Conservation (phyloP, 2,329 filamentous ascomycete genomes). For the Microdochium paspali region DNA sequence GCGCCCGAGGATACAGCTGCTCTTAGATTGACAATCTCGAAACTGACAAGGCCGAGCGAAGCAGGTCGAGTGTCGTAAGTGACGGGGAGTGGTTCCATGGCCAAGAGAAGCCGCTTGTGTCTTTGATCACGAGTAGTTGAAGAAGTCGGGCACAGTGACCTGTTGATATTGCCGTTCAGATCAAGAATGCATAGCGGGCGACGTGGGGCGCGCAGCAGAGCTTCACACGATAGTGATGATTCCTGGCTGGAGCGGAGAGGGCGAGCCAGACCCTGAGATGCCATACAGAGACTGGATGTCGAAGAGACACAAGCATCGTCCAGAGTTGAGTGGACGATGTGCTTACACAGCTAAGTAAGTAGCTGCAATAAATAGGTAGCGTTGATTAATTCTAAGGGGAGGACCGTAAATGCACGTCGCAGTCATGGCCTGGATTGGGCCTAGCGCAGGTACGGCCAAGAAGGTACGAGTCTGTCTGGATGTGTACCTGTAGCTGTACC, state of each 20-base stretch:
- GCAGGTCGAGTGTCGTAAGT: neutral
- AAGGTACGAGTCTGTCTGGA: no score
- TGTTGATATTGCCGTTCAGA: neutral
- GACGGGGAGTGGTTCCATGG: neutral
- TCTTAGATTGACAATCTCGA: neutral
- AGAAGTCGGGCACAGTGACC: neutral
- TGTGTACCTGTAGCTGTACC: no score
- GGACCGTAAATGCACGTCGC: neutral
- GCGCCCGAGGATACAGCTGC: neutral
- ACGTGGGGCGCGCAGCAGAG: neutral
- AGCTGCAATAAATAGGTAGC: no score
- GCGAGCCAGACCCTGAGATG: neutral
- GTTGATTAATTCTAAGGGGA: no score
- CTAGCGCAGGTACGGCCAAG: neutral
- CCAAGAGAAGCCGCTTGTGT: neutral
- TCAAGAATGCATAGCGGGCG: neutral
- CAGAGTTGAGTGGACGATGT: no score
- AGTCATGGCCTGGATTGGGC: neutral
- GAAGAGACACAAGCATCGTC: no score
- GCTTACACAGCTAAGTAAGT: neutral
- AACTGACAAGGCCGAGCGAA: neutral
- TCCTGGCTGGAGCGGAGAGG: neutral
- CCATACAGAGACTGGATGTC: neutral
- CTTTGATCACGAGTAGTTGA: no score
- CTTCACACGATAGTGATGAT: neutral